Evolutionary conservation across 768 basidiomycete genomes (phyloP).

Genomic region (Kockovaella imperatae): DNA sequence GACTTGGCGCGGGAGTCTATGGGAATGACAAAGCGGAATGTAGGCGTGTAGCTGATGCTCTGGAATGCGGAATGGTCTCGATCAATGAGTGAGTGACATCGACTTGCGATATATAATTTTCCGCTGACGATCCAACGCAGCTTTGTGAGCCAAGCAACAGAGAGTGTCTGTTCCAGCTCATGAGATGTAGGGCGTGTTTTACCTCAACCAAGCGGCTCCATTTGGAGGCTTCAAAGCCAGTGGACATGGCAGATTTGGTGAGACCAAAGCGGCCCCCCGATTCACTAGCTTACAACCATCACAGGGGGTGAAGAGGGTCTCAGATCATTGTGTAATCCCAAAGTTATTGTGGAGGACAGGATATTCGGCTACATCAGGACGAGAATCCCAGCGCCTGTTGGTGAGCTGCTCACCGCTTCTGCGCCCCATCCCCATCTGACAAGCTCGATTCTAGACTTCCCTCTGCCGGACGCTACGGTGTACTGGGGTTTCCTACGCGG

Average conservation of each 20-base stretch:
- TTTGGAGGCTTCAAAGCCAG: conserved; percentile 89
- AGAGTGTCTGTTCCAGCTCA: conserved; percentile 35
- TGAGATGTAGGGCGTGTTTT: conserved; percentile 50
- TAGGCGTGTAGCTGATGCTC: conserved; percentile 64
- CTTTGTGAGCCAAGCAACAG: conserved; percentile 13
- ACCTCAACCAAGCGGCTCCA: conserved; percentile 75
- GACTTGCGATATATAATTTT: conserved; percentile 60
- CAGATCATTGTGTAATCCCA: conserved; percentile 75
- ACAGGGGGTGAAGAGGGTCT: conserved; percentile 88
- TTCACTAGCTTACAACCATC: neutral
- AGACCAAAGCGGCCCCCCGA: conserved; percentile 22
- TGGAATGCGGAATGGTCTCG: conserved; percentile 95
- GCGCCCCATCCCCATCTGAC: neutral
- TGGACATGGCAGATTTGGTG: conserved; percentile 89
- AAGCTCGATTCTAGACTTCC: conserved; percentile 23
- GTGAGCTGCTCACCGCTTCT: too few relatives aligned
- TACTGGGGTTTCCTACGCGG: conserved; percentile 37
- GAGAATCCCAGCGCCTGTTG: conserved; percentile 70
- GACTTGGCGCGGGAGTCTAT: conserved; percentile 89
- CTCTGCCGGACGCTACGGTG: conserved; percentile 18
- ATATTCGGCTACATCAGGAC: conserved; percentile 80
- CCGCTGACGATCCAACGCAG: conserved; percentile 9
- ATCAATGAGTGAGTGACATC: conserved; percentile 72
- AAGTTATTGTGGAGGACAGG: conserved; percentile 76
- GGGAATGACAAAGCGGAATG: conserved; percentile 75